phyloP scores from a whole-genome alignment of 2,329 filamentous ascomycete genomes.

The Penicillium capsulatum region DNA sequence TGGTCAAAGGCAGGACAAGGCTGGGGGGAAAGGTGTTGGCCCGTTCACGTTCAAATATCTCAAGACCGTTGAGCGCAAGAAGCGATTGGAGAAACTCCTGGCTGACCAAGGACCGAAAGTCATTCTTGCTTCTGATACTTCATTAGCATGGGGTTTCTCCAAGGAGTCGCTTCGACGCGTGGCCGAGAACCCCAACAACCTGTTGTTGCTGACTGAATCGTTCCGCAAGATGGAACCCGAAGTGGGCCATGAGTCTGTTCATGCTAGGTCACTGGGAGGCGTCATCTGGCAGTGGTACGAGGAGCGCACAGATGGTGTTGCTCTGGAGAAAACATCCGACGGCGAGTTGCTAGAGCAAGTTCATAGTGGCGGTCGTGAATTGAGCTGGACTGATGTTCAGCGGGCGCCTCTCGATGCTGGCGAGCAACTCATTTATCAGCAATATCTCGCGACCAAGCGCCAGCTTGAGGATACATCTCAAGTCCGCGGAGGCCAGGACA shows the following conservation, averaged over 20 bases:
- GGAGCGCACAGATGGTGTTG: constrained; percentile 61
- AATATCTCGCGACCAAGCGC: constrained; percentile 83
- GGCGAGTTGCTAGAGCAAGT: constrained; percentile 63
- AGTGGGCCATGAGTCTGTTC: constrained; percentile 31
- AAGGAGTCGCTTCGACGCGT: constrained; percentile 71
- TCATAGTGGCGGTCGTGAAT: constrained; percentile 58
- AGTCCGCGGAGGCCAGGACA: constrained; percentile 62
- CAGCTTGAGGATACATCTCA: constrained; percentile 81
- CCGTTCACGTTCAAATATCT: constrained; percentile 90
- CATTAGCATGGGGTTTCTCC: constrained; percentile 92
- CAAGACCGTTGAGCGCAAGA: constrained; percentile 74
- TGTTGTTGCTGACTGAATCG: constrained; percentile 82
- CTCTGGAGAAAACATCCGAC: constrained; percentile 52
- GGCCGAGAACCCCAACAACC: constrained; percentile 71
- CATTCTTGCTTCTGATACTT: constrained; percentile 85
- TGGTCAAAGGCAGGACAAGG: constrained; percentile 34
- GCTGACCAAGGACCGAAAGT: constrained; percentile 57
- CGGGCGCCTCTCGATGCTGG: constrained; percentile 66
- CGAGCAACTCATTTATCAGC: constrained; percentile 79
- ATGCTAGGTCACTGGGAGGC: constrained; percentile 59
- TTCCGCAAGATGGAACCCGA: constrained; percentile 27
- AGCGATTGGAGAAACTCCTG: constrained; percentile 70
- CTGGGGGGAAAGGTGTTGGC: constrained; percentile 49
- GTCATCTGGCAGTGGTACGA: constrained; percentile 79
- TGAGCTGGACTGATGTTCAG: constrained; percentile 59